These are phyloP conservation scores for Neurospora sp. DNA, from an alignment of 495 filamentous ascomycete species.

Conservation along the genomic window DNA sequence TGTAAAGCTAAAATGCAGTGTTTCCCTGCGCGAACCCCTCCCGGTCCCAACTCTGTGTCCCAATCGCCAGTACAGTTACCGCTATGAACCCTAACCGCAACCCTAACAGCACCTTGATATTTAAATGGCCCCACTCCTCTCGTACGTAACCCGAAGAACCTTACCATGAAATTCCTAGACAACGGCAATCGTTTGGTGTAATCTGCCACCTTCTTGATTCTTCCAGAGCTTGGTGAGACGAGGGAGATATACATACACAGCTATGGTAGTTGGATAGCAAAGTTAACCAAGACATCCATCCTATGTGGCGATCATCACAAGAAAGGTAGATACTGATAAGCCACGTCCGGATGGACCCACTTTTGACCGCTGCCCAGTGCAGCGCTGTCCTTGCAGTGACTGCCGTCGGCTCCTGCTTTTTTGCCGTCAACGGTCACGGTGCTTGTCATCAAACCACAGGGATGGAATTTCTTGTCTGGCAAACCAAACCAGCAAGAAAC, in stretches of 20 bases:
- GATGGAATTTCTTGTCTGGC: background rate
- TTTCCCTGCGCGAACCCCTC: background rate
- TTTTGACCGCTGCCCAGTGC: background rate
- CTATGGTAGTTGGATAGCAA: background rate
- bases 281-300: background rate
- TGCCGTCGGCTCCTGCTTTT: background rate
- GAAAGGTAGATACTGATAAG: background rate
- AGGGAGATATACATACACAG: background rate
- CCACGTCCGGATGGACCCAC: background rate
- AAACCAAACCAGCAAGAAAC: background rate
- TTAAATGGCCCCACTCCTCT: background rate
- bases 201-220: background rate
- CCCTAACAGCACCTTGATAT: background rate
- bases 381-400: background rate
- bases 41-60: background rate
- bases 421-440: background rate
- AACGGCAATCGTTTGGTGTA: background rate
- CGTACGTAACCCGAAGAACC: background rate
- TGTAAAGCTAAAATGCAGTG: background rate
- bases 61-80: background rate
- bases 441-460: background rate
- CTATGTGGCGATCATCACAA: background rate
- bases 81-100: background rate
- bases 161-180: background rate
- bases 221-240: background rate